Base-by-base conservation (phyloP, 768 basidiomycete genomes). In the Dioszegia aurantiaca region DNA sequence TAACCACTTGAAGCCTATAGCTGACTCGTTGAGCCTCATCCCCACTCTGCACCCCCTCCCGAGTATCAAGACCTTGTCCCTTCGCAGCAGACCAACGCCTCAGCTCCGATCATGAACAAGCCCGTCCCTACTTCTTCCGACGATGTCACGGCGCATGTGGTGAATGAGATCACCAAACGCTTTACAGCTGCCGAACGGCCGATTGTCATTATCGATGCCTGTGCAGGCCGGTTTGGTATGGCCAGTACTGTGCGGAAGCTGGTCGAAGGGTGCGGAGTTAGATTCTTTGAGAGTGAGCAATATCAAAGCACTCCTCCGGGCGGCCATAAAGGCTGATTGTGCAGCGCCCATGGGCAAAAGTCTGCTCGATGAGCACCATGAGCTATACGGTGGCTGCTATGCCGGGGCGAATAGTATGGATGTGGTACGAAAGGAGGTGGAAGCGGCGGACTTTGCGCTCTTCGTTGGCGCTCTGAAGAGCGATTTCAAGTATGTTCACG, bases 111-210 rank as follows among this genome's bases (percentile, higher is more conserved):
- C 41, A 55, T 55, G 54, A 31, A 37, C 28, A 42, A 28, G 12
- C 56, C 44, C 24, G 14, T 19, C 11, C 44, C 56, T 0, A 45
- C 64, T 23, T 43, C 68, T n/a, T 64, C 64, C 12, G 73, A 70
- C 43, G 67, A 72, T 12, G 71, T 73, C 26, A 60, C 83, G 1
- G 86, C 88, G 67, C 78, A 81, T 61, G 90, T 91, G 4, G 78
- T 93, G 45, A 82, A 86, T 46, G 83, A 86, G 62, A 89, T 97
- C 58, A 74, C 80, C 24, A 80, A 84, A 53, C 82, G 83, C 4
- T 83, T 89, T 36, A 80, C 84, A 46, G 78, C 80, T 1, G 88
- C 86, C 12, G 73, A 77, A 28, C 80, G 81, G 14, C 85, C 90
- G 28, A 66, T 89, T 45, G 81, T 93, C 43, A 83, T 75, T 8